Base-by-base conservation (phyloP, 352 stramenopile genomes). In the Globisporangium nodosum region DNA sequence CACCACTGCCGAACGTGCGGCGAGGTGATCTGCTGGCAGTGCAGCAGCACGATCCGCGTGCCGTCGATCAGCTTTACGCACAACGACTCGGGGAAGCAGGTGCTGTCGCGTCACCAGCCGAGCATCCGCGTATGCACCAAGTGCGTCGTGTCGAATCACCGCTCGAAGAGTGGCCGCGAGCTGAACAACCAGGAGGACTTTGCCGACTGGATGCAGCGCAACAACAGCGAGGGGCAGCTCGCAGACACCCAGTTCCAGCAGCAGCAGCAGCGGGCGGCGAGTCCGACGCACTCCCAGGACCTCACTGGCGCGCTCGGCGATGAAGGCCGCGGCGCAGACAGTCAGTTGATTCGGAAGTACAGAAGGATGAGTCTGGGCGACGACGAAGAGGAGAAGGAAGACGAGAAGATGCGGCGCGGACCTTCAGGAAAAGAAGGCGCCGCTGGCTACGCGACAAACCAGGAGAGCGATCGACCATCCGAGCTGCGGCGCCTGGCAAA, bases 11-110 rank as follows among this genome's bases (percentile, higher is more conserved):
- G 87, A 46, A 90, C 81, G 33, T 96, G 87, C 49, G 87, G 87
- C 7, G 83, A 92, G 71, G 79, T 96, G 40, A 93, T 96, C 54
- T 96, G 87, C 64, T 92, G 81, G 77, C 79, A 90, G 21, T 95
- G 85, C 61, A 93, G 83, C 58, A 88, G 78, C 54, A 92, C 85
- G 51, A 90, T 95, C 27, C 80, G 80, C 18, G 85, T 92, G 20
- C 79, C 85, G 30, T 90, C 83, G 11, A 90, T 91, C 64, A 93
- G 81, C 62, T 93, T 93, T 52, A 85, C 83, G 39, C 80, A 92
- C 60, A 91, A 87, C 54, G 83, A 90, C 48, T 81, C 79, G 35
- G 83, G 83, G 46, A 90, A 86, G 53, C 81, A 88, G 55, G 81
- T 89, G 30, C 63, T 90, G 3, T 91, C 84, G 30, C 75, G 81